Base-by-base conservation (phyloP, 2,329 filamentous ascomycete genomes). In the Sporothrix pallida region DNA sequence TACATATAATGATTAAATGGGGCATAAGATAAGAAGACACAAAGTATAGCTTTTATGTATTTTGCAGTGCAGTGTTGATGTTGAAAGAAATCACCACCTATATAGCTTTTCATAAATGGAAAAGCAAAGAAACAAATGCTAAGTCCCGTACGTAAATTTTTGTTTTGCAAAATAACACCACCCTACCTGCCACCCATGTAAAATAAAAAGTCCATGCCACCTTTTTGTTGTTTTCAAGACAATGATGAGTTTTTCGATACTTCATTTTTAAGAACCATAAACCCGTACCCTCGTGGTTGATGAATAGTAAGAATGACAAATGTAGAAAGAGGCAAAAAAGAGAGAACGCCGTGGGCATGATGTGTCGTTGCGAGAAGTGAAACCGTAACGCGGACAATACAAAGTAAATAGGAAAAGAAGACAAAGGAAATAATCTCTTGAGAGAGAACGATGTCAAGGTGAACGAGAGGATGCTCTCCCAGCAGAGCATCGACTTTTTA, bases 161-260 rank as follows among this genome's bases (percentile, higher is more conserved):
- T 56, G 20, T 37, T 37, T 12, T 46, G n/a, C 62, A 67, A 67
- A 48, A 63, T 44, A 67, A 67, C 42, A 48, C 71, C 65, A 46
- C 65, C 65, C 44, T 50, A 17, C 62, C 42, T 26, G 42, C 42
- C 62, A 23, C 42, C 63, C 44, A 50, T 37, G 31, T 37, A 17
- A 17, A 23, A 13, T 10, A 17, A 20, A 8, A 58, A 23, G 23
- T 37, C 65, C 46, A 52, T n/a, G 17, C 65, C 65, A 52, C 65
- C 65, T 50, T 52, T 68, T 68, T 23, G 50, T 2, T 20, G 31
- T 68, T 42, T 6, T 13, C 10, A 50, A 50, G 20, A 50, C 60
- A 23, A 26, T 42, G 6, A 48, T 17, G 13, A 37, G 17, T 50
- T 68, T 52, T 68, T 52, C 10, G 63, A 23, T 52, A 20, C 48